Evolutionary conservation across 768 basidiomycete species (phyloP), one percentile per base, ranked within the genome.

Genomic region (Russula dissimulans): DNA sequence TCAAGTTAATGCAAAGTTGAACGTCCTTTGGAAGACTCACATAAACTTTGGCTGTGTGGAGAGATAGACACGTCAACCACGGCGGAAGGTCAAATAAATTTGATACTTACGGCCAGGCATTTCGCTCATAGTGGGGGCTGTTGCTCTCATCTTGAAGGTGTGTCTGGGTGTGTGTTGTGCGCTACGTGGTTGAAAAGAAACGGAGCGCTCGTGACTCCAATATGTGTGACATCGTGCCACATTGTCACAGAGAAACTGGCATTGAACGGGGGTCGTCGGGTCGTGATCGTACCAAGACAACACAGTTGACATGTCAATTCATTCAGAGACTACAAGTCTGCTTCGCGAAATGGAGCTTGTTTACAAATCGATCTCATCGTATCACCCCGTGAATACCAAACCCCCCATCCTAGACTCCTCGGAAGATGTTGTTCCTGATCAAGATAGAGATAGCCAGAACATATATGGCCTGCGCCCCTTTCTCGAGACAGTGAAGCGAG

Each of bases 61-160:
- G 15, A 26, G 22, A 2, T 26, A 1, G 22, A 58, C 38, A 56
- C 26, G 41, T 60, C 52, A 63, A 45, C 5, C 41, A 36, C 34
- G 43, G 54, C 52, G 54, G 31, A 9, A 5, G 39, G 38, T 10
- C 10, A 36, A 44, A 58, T 32, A 34, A 39, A 65, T 32, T 31
- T n/a, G 53, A 39, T 8, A 81, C 86, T 72, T 71, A 88, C 89
- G 77, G 73, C 85, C 85, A 46, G 90, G 90, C 88, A 91, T 92
- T 41, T 85, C 88, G 67, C 84, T 81, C 48, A 72, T 73, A 67
- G 79, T 78, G 57, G 77, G 70, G 71, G 79, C 69, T 48, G 84
- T 64, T 26, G 53, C 49, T 22, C 32, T 60, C 65, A 66, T 66
- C 12, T 58, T 59, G 49, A 38, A 46, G 29, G 22, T 26, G 22